Evolutionary conservation across 179 eudicot genomes (phyloP).

Genomic region (Amaranthus tricolor): DNA sequence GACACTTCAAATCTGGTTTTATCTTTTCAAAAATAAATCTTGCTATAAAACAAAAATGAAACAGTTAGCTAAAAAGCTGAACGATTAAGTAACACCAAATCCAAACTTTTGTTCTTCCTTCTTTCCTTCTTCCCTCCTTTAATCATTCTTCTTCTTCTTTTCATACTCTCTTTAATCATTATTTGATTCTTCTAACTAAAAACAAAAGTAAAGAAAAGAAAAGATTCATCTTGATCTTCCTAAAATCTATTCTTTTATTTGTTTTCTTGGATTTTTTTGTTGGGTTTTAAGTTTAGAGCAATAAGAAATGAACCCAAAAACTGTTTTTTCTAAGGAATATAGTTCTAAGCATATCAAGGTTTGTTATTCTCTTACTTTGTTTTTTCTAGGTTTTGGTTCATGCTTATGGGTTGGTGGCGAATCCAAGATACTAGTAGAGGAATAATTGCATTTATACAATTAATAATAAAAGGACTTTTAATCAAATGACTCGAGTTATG

Average conservation of each 20-base stretch:
- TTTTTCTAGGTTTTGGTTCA: neutral
- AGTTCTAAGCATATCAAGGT: constrained; percentile 9
- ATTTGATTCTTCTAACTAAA: too few relatives aligned
- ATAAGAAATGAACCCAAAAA: neutral
- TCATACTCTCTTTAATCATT: neutral
- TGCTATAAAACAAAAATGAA: neutral
- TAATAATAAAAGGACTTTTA: too few relatives aligned
- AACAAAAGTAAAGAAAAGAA: too few relatives aligned
- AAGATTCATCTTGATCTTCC: too few relatives aligned
- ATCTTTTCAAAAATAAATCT: neutral
- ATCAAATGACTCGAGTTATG: too few relatives aligned
- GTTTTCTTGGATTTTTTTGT: neutral
- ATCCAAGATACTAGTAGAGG: neutral
- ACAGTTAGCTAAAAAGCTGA: neutral
- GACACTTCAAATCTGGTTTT: too few relatives aligned
- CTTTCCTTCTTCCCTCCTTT: neutral
- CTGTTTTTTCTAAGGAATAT: neutral
- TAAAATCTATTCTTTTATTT: neutral
- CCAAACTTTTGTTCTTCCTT: neutral
- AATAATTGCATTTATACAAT: neutral
- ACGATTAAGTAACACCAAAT: neutral
- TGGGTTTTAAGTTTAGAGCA: neutral
- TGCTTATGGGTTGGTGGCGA: neutral
- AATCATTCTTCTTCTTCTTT: neutral
- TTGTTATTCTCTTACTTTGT: neutral